Evolutionary conservation across 73 alveolate species (phyloP).

Genomic region (Paramecium bursaria): DNA sequence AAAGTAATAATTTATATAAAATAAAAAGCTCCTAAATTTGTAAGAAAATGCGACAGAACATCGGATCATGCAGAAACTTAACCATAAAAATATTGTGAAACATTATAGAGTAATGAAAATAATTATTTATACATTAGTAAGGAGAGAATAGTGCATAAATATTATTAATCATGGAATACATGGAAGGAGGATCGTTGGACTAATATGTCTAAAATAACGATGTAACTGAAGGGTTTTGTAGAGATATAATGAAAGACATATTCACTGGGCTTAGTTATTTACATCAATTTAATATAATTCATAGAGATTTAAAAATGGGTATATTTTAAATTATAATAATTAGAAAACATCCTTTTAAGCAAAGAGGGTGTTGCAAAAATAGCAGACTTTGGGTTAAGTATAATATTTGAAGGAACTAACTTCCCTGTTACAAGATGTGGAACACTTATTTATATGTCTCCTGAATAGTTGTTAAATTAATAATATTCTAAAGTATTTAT

Average conservation of each 20-base stretch:
- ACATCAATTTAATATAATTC: slow-evolving; percentile 30
- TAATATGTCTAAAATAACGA: background rate
- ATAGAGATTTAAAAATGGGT: slow-evolving; percentile 37
- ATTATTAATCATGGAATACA: slow-evolving; percentile 40
- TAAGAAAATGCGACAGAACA: slow-evolving; percentile 3
- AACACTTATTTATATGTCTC: slow-evolving; percentile 24
- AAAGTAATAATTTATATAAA: background rate
- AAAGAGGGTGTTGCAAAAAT: slow-evolving; percentile 3
- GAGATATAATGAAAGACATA: background rate
- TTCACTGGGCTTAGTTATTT: slow-evolving; percentile 16
- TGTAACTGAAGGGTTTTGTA: slow-evolving; percentile 12
- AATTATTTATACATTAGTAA: background rate
- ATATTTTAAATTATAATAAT: background rate
- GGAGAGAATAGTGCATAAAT: slow-evolving; percentile 4
- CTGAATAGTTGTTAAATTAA: slow-evolving; percentile 5
- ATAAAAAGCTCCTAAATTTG: slow-evolving; percentile 1
- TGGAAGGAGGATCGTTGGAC: slow-evolving; percentile 49
- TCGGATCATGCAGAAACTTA: background rate
- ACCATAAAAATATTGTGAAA: slow-evolving; percentile 25
- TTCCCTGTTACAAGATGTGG: slow-evolving; percentile 22
- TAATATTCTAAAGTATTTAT: slow-evolving; percentile 1
- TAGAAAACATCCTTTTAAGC: slow-evolving; percentile 30
- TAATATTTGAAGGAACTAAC: background rate
- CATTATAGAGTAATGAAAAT: slow-evolving; percentile 21
- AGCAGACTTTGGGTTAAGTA: slow-evolving; percentile 45